Base-by-base conservation (phyloP, 164 flowering plant genomes). In the Sextonia rubra region DNA sequence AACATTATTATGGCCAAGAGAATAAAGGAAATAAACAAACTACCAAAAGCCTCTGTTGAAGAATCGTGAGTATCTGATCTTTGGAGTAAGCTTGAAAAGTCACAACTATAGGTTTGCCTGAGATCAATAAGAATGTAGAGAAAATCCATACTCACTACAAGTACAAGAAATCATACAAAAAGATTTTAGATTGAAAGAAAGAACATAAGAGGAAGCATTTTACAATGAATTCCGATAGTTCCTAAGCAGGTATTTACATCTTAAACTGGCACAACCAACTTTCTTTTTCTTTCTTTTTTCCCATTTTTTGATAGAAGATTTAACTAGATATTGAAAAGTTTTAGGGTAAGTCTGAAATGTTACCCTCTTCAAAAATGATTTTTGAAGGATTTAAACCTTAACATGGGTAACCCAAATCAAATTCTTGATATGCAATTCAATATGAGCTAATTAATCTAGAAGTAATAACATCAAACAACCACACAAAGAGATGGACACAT, bases 21-120 rank as follows among this genome's bases (percentile, higher is more conserved):
- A 68, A 4, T 48, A 5, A 77, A 52, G 66, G 27, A 37, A 71
- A 47, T 24, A 20, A 3, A 74, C 66, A 60, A 73, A 70, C 77
- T 90, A 96, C 98, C 97, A 56, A 69, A 6, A 95, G 85, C 78
- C 99, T 88, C 73, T 93, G 89, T 71, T 85, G 87, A 82, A 96
- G 91, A 77, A 96, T 91, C 72, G 27, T 80, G 70, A 93, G 81
- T 66, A 96, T 93, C 79, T 93, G 95, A 74, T 91, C 95, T 75
- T 89, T 88, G 60, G 92, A 89, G 80, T 96, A 93, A 12, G 97
- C 97, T 29, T 97, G 88, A 74, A 88, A 96, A 64, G 95, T 89
- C 73, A 93, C 64, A 58, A 96, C 89, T 72, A 74, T 60, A 60
- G 97, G 98, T 71, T 93, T 90, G 82, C 99, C 99, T 96, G 74